A percentile compares a stretch with the other conserved stretches of the same genome.
phyloP scores from a whole-genome alignment of 192 early-diverging fungal species.

The Glomus cerebriforme region DNA sequence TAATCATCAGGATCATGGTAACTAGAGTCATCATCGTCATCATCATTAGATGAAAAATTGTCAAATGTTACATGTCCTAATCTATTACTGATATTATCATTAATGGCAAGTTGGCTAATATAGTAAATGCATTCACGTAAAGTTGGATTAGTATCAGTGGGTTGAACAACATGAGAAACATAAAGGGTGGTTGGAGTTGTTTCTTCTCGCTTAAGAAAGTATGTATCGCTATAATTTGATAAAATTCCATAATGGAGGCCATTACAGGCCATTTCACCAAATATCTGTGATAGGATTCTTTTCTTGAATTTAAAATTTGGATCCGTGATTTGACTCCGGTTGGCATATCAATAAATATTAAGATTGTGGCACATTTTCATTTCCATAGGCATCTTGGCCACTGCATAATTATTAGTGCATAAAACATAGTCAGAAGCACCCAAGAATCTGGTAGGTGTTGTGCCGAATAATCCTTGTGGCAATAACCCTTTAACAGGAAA shows the following conservation, averaged over 20 bases:
- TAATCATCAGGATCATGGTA: too few relatives aligned
- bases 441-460: background rate
- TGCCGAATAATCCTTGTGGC: background rate
- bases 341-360: conserved; percentile 1
- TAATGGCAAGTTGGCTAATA: conserved; percentile 19
- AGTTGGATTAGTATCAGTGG: conserved; percentile 7
- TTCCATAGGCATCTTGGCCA: conserved; percentile 11
- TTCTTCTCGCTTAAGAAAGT: conserved; percentile 11
- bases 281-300: too few relatives aligned
- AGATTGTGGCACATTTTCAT: conserved; percentile 17
- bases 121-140: conserved; percentile 21
- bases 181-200: conserved; percentile 1
- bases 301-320: background rate
- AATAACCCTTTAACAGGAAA: background rate
- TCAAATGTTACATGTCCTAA: background rate
- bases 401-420: conserved; percentile 1
- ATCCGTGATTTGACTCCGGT: background rate
- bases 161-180: conserved; percentile 19
- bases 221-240: too few relatives aligned
- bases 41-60: conserved; percentile 1
- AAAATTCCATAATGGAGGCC: too few relatives aligned
- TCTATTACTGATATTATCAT: conserved; percentile 4
- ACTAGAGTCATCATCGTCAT: too few relatives aligned
- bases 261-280: too few relatives aligned
- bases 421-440: conserved; percentile 8